Percentiles rank a stretch among this genome's conserved stretches.
These are phyloP conservation scores for Gymnopus androsaceus DNA, from an alignment of 1,284 basidiomycete genomes.

Conservation along the genomic window DNA sequence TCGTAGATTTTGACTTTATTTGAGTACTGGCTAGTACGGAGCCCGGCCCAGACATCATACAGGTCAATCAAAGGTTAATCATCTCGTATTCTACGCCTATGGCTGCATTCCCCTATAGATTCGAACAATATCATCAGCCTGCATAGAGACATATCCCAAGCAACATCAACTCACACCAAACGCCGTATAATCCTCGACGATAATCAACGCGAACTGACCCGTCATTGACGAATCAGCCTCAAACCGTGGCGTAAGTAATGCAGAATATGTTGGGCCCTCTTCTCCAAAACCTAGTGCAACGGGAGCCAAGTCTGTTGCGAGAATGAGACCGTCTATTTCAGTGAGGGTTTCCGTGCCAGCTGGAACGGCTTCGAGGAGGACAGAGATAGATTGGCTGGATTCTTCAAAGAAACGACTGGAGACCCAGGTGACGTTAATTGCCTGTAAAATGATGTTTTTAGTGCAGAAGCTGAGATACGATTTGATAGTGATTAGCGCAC, in stretches of 20 bases:
- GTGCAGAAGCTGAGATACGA: not conserved
- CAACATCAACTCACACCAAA: not conserved
- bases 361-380: slow-evolving; percentile 1
- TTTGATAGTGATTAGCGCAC: not conserved
- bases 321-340: not conserved
- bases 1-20: too few relatives aligned
- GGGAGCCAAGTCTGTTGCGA: not conserved
- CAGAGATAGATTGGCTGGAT: slow-evolving; percentile 5
- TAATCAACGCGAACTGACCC: not conserved
- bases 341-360: not conserved
- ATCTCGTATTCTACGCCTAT: not conserved
- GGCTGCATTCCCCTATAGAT: not conserved
- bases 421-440: slow-evolving; percentile 11
- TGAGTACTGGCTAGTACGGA: too few relatives aligned
- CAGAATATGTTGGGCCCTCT: not conserved
- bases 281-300: not conserved
- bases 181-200: slow-evolving; percentile 3
- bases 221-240: not conserved
- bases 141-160: not conserved
- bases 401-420: slow-evolving; percentile 10
- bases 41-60: too few relatives aligned
- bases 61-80: not conserved
- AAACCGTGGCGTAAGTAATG: not conserved
- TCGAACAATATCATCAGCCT: not conserved
- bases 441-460: not conserved